Evolutionary conservation across 2,329 filamentous ascomycete genomes (phyloP).

Genomic region (Cytospora piceae): DNA sequence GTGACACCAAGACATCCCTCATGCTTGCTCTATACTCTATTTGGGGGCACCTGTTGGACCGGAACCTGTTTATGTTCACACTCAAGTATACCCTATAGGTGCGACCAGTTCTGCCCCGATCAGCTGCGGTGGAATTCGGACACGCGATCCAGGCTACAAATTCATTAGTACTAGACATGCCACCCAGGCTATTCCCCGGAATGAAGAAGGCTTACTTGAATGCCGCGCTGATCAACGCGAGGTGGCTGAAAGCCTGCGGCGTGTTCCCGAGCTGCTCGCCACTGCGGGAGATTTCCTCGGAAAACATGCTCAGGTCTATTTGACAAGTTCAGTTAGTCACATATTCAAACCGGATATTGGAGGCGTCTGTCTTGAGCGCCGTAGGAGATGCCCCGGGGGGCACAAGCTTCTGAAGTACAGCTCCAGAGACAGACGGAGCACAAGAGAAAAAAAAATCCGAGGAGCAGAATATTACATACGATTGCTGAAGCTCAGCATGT

Average conservation of each 20-base stretch:
- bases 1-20: too few species aligned
- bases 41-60: background rate
- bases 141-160: background rate
- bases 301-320: constrained; percentile 72
- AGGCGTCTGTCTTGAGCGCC: too few species aligned
- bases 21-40: too few species aligned
- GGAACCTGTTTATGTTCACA: too few species aligned
- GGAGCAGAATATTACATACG: background rate
- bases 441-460: too few species aligned
- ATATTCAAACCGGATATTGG: too few species aligned
- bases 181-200: background rate
- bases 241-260: constrained; percentile 77
- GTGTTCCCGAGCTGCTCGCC: constrained; percentile 82
- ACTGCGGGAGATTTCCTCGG: constrained; percentile 74
- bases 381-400: too few species aligned
- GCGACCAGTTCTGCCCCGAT: background rate
- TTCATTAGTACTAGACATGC: background rate
- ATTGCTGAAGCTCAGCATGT: constrained; percentile 76
- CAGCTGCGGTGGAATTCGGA: constrained; percentile 3
- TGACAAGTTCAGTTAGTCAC: constrained; percentile 36
- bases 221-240: constrained; percentile 75
- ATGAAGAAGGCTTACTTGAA: constrained; percentile 56
- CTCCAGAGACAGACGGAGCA: too few species aligned
- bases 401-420: too few species aligned
- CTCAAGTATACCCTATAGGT: background rate